Percentiles rank a stretch among this genome's conserved stretches.
Evolutionary conservation across 164 flowering plant genomes (phyloP).

Genomic region (Macadamia integrifolia): DNA sequence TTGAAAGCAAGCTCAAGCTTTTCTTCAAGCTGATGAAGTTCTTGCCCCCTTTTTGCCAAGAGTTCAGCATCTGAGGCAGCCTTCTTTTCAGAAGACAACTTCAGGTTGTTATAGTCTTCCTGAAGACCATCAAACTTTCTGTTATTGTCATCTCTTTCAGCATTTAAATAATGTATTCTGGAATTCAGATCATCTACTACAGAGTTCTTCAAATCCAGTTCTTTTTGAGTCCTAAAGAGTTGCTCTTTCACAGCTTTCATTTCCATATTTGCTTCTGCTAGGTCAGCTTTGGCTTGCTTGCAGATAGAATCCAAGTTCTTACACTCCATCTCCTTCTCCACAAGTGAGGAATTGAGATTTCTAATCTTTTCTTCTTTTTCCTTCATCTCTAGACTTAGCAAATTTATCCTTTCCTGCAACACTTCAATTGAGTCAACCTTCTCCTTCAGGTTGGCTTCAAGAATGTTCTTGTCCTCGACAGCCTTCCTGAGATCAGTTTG

Average conservation of each 20-base stretch:
- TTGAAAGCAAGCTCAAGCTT: constrained; percentile 34
- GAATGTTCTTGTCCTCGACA: constrained; percentile 37
- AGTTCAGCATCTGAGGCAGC: constrained; percentile 47
- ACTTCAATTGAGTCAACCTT: constrained; percentile 41
- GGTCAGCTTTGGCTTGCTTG: constrained; percentile 40
- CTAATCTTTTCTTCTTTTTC: constrained; percentile 46
- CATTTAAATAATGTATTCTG: constrained; percentile 26
- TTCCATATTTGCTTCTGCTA: constrained; percentile 34
- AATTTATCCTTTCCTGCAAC: constrained; percentile 48
- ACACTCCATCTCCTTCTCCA: constrained; percentile 51
- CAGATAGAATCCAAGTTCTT: constrained; percentile 28
- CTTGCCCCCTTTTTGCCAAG: constrained; percentile 40
- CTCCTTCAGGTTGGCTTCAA: constrained; percentile 53
- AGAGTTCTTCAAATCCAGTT: constrained; percentile 41
- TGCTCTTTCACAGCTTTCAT: constrained; percentile 40
- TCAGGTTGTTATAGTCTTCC: constrained; percentile 41
- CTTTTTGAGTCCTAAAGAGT: constrained; percentile 30
- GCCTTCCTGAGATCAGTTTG: constrained; percentile 31
- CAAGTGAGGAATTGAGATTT: constrained; percentile 40
- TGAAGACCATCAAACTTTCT: constrained; percentile 30
- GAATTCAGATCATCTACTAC: constrained; percentile 39
- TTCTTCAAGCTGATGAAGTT: constrained; percentile 44
- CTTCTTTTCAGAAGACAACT: constrained; percentile 44
- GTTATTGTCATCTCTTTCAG: constrained; percentile 45
- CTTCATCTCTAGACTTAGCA: constrained; percentile 53